Evolutionary conservation across 352 stramenopile genomes (phyloP), one percentile per base, ranked within the genome.

Genomic region (Pilasporangium apinafurcum): DNA sequence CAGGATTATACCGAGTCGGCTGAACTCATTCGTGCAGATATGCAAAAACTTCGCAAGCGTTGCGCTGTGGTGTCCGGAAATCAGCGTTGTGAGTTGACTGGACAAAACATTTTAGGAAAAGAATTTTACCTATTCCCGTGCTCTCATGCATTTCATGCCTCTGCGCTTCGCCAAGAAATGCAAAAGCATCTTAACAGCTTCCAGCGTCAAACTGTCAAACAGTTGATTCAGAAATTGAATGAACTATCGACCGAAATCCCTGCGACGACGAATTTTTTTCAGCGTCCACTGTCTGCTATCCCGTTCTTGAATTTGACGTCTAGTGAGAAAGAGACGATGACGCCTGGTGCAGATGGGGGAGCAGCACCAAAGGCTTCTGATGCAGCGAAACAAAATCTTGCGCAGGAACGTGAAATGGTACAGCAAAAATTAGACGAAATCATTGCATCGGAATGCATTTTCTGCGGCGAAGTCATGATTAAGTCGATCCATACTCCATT

Each of bases 71-170:
- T 94, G 8, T 92, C 83, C 24, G 83, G 83, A 31, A 93, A 95
- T 42, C 83, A 95, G 50, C 79, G 83, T 17, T 96, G 86, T 38
- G 86, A 96, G 33, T 62, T 96, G 20, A 95, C 83, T 27, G 86
- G 85, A 0, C 75, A 95, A 42, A 92, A 92, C 37, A 75, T 96
- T 29, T 44, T 95, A 13, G 78, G 74, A 33, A 92, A 92, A 38
- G 85, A 96, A 49, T 97, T 98, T 43, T 98, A 98, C 43, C 57
- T 97, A 22, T 98, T 98, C 62, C 92, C 92, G 20, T 97, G 91
- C 66, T 87, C 77, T 14, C 92, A 97, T 53, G 87, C 88, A 21
- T 97, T 97, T 56, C 91, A 97, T 50, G 81, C 83, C n/a, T 68
- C 76, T 24, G 95, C 89, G 30, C 51, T 98, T 42, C 60, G 87